Evolutionary conservation across 352 stramenopile genomes (phyloP).

Genomic region (Phytophthora citricola): DNA sequence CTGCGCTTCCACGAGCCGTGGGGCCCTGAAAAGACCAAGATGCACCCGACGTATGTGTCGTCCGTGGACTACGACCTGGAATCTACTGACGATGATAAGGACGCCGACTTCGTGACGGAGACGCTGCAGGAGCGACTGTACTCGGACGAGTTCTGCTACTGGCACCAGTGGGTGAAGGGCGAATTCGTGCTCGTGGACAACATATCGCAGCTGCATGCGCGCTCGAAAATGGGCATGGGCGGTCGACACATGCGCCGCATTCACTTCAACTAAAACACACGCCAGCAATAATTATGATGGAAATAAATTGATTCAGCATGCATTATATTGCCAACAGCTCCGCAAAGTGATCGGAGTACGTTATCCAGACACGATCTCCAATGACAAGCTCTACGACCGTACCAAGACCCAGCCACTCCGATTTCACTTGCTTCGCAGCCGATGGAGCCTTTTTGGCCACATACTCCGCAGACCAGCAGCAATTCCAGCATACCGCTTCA

Average conservation of each 20-base stretch:
- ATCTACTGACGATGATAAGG: constrained; percentile 22
- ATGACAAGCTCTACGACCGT: no score
- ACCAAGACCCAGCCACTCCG: no score
- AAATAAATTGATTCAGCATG: no score
- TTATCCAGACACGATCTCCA: no score
- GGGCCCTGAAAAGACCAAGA: constrained; percentile 29
- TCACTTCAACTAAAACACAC: constrained; percentile 20
- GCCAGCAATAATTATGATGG: neutral
- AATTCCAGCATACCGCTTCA: no score
- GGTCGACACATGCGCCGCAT: constrained; percentile 31
- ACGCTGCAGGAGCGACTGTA: constrained; percentile 20
- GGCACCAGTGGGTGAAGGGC: constrained; percentile 31
- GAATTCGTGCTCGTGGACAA: constrained; percentile 35
- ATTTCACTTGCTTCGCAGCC: no score
- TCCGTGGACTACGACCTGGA: constrained; percentile 18
- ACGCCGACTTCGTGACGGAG: constrained; percentile 25
- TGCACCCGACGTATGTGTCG: constrained; percentile 32
- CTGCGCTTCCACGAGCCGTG: constrained; percentile 28
- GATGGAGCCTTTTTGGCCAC: no score
- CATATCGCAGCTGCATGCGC: constrained; percentile 25
- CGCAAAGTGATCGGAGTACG: no score
- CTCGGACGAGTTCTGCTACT: constrained; percentile 22
- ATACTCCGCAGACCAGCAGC: no score
- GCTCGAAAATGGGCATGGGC: constrained; percentile 19
- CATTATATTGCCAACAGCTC: no score